phyloP scores from a whole-genome alignment of 495 filamentous ascomycete species.

The Trichoderma asperelloides region DNA sequence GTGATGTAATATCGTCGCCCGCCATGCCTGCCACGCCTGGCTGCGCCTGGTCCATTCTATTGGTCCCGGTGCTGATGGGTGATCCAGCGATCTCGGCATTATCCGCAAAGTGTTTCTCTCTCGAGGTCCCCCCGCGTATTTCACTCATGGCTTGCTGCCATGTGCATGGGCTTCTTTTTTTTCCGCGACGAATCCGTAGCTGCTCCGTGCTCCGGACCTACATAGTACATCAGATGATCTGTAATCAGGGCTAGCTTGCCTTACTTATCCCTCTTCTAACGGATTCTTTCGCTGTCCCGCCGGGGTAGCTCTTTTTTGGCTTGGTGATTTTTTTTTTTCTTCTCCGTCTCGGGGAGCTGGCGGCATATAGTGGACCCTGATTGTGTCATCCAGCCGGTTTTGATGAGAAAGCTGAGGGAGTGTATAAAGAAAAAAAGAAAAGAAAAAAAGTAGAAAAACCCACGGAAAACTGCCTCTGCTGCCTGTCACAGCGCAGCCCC shows the following conservation, averaged over 20 bases:
- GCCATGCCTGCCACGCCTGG: background rate
- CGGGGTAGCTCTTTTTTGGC: background rate
- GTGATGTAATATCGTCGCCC: background rate
- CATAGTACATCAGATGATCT: background rate
- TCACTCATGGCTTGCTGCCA: background rate
- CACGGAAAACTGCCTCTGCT: background rate
- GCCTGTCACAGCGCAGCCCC: background rate
- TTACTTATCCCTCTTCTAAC: background rate
- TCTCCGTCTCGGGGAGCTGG: background rate
- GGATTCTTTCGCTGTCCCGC: background rate
- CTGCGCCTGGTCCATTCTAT: background rate
- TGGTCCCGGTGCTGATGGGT: constrained; percentile 1
- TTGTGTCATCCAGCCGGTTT: background rate
- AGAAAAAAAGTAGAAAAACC: background rate
- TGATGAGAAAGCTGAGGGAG: background rate
- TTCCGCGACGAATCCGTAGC: background rate
- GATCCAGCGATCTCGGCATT: constrained; percentile 5
- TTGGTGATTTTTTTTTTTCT: background rate
- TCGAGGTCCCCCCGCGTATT: background rate
- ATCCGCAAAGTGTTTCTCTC: background rate
- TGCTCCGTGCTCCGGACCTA: background rate
- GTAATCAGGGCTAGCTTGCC: background rate
- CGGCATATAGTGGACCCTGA: constrained; percentile 1
- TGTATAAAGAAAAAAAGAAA: background rate
- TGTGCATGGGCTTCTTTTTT: background rate